Evolutionary conservation across 768 basidiomycete genomes (phyloP).

Genomic region (Lepiota venenata): DNA sequence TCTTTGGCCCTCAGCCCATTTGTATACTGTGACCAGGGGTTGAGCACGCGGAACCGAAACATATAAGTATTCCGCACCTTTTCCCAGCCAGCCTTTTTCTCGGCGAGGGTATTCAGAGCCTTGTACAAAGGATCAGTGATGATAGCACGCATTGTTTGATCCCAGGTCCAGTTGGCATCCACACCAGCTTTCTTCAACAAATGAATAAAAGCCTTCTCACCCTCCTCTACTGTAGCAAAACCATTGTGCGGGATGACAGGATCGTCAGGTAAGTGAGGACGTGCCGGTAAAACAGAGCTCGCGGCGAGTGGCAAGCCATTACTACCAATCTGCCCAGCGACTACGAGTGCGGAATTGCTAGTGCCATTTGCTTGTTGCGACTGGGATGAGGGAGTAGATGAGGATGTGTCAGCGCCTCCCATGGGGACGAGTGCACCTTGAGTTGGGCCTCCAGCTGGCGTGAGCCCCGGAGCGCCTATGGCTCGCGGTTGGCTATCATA

Average conservation of each 20-base stretch:
- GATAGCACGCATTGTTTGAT: slow-evolving; percentile 95
- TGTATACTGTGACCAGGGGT: slow-evolving; percentile 55
- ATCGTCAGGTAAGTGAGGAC: slow-evolving; percentile 82
- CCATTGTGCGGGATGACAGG: slow-evolving; percentile 89
- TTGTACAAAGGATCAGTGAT: slow-evolving; percentile 98
- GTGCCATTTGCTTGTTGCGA: slow-evolving; percentile 46
- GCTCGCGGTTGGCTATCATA: slow-evolving; percentile 21
- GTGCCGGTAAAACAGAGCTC: slow-evolving; percentile 60
- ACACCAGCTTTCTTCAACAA: slow-evolving; percentile 87
- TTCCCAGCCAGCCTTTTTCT: slow-evolving; percentile 93
- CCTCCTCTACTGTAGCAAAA: slow-evolving; percentile 82
- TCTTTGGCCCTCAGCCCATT: slow-evolving; percentile 75
- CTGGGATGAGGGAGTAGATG: slow-evolving; percentile 48
- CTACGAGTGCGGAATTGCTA: slow-evolving; percentile 30
- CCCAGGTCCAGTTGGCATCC: slow-evolving; percentile 95
- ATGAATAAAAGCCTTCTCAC: slow-evolving; percentile 92
- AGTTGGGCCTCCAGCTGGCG: slow-evolving; percentile 37
- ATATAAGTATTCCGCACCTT: slow-evolving; percentile 53
- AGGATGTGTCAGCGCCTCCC: slow-evolving; percentile 48
- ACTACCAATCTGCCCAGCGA: slow-evolving; percentile 44
- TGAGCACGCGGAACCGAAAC: slow-evolving; percentile 6
- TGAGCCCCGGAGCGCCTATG: slow-evolving; percentile 38
- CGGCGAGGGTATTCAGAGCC: slow-evolving; percentile 87
- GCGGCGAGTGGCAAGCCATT: slow-evolving; percentile 52
- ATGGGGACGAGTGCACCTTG: slow-evolving; percentile 55